Conservation (phyloP, 140 eudicot species). For the Cichorium intybus region DNA sequence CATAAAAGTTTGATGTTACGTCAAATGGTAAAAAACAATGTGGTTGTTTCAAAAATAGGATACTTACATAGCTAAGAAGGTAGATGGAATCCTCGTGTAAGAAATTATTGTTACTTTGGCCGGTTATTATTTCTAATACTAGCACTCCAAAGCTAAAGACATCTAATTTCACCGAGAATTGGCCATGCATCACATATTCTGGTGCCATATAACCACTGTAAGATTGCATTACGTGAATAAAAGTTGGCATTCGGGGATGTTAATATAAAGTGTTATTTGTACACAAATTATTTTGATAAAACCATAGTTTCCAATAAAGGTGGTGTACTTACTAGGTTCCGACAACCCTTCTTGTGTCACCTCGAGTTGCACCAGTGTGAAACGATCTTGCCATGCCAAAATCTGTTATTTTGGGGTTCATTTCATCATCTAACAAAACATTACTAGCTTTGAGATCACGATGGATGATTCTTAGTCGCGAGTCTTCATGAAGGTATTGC, state of each 20-base stretch:
- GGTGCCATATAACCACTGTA: constrained; percentile 7
- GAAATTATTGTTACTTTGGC: constrained; percentile 15
- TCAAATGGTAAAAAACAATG: neutral
- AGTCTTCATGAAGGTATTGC: constrained; percentile 52
- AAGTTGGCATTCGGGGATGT: too few species aligned
- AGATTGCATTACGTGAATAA: neutral
- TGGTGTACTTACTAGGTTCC: constrained; percentile 19
- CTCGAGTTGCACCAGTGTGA: constrained; percentile 34
- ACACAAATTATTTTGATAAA: neutral
- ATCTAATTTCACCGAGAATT: neutral
- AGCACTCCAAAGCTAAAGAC: constrained; percentile 13
- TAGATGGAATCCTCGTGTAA: neutral
- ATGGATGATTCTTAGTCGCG: constrained; percentile 38
- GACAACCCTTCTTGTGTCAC: constrained; percentile 16
- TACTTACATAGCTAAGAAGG: constrained; percentile 10
- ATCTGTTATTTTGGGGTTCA: constrained; percentile 7
- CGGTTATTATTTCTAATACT: constrained; percentile 17
- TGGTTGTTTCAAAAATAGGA: neutral
- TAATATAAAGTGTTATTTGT: too few species aligned
- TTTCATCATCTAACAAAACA: constrained; percentile 1
- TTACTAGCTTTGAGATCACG: constrained; percentile 29
- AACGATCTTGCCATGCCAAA: constrained; percentile 19
- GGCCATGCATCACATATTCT: neutral
- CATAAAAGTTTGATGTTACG: neutral
- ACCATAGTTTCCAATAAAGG: neutral